Conservation (phyloP, 169 alveolate species). For the Cryptosporidium sp. region DNA sequence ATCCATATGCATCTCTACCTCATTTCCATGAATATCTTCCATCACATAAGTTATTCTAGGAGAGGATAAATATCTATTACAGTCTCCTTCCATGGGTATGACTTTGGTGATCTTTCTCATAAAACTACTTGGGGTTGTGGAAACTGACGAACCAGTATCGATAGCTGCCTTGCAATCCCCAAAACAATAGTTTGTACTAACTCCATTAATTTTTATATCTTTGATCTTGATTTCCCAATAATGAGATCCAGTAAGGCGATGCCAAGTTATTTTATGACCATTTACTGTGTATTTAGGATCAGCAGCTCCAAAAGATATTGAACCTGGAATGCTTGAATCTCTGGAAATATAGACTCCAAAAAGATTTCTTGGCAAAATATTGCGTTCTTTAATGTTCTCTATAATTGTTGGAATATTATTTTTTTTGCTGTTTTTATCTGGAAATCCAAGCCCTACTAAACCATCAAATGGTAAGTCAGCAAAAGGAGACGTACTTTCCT, state of each 20-base stretch:
- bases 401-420: slow-evolving; percentile 79
- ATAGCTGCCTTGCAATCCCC: slow-evolving; percentile 89
- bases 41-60: slow-evolving; percentile 77
- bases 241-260: slow-evolving; percentile 82
- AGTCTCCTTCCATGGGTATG: slow-evolving; percentile 60
- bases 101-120: slow-evolving; percentile 40
- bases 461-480: slow-evolving; percentile 93
- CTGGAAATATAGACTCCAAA: slow-evolving; percentile 88
- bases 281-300: slow-evolving; percentile 86
- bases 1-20: slow-evolving; percentile 78
- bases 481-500: slow-evolving; percentile 89
- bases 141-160: slow-evolving; percentile 89
- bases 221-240: slow-evolving; percentile 90
- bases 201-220: slow-evolving; percentile 82
- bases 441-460: slow-evolving; percentile 92
- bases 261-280: slow-evolving; percentile 88
- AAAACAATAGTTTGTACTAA: slow-evolving; percentile 78
- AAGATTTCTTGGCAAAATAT: slow-evolving; percentile 85
- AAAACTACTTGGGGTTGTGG: slow-evolving; percentile 61
- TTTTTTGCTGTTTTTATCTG: slow-evolving; percentile 80
- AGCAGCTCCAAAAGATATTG: slow-evolving; percentile 87
- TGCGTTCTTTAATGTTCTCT: slow-evolving; percentile 84
- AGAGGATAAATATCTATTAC: slow-evolving; percentile 11
- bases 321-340: slow-evolving; percentile 76
- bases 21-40: slow-evolving; percentile 80